These are phyloP conservation scores for Neofusicoccum sp. DNA, from an alignment of 2,329 filamentous ascomycete genomes.

Conservation along the genomic window DNA sequence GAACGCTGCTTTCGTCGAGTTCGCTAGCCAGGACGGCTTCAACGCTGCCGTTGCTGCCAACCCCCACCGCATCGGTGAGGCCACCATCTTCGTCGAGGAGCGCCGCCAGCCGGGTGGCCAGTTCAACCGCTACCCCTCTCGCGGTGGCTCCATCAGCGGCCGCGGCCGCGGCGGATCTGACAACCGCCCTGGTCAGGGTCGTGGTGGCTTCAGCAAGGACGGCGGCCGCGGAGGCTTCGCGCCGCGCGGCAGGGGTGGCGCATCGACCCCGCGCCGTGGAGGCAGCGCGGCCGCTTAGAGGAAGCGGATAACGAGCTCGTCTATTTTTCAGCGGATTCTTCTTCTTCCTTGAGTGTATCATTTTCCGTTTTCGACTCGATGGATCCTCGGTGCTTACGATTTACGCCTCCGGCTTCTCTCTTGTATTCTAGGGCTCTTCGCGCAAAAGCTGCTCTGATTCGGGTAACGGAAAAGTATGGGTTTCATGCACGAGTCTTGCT, in stretches of 20 bases:
- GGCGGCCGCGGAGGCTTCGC: constrained; percentile 69
- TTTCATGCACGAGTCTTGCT: constrained; percentile 21
- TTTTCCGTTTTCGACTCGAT: constrained; percentile 13
- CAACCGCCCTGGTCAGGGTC: constrained; percentile 59
- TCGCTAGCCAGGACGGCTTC: constrained; percentile 78
- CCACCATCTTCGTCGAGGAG: constrained; percentile 85
- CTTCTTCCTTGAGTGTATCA: constrained; percentile 7
- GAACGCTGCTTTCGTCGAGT: constrained; percentile 98
- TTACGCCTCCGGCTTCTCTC: constrained; percentile 23
- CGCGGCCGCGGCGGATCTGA: constrained; percentile 69
- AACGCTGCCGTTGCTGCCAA: constrained; percentile 81
- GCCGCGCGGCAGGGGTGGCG: constrained; percentile 41
- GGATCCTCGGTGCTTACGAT: constrained; percentile 21
- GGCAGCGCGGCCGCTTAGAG: constrained; percentile 38
- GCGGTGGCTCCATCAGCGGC: constrained; percentile 43
- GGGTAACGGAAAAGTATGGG: constrained; percentile 23
- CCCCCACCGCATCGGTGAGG: constrained; percentile 80
- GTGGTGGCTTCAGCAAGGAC: constrained; percentile 70
- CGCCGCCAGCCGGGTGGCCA: constrained; percentile 64
- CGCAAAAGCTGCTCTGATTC: constrained; percentile 23
- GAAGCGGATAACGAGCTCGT: neutral
- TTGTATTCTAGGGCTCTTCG: constrained; percentile 23
- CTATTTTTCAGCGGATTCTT: constrained; percentile 19
- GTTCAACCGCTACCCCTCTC: constrained; percentile 37
- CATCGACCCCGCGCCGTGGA: constrained; percentile 58